Evolutionary conservation across 495 filamentous ascomycete genomes (phyloP), one percentile per base, ranked within the genome.

Genomic region (Niebla homalea): DNA sequence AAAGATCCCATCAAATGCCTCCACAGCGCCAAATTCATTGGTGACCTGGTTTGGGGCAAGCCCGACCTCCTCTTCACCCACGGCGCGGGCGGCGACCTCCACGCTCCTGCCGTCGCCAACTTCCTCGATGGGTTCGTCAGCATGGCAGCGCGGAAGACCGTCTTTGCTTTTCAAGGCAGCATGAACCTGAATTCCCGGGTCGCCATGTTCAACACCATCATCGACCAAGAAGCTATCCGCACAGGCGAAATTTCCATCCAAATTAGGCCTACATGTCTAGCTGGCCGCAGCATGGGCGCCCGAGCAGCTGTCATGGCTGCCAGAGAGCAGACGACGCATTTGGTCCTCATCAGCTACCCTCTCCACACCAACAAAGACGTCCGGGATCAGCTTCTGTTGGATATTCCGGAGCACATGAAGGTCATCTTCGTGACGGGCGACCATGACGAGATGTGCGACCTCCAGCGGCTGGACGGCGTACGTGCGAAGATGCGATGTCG

Each of bases 261-360:
- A 2, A 12, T 32, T 8, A 11, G 29, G 7, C 29, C 29, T 2
- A 11, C 29, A 11, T 54, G 54, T 12, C 49, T 69, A 2, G 66
- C 66, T 21, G 66, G 67, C 11, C 50, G 66, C 0, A 65, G 62
- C 36, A 68, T 70, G 64, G 67, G 67, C 39, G 62, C 66, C 16
- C 59, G 67, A 38, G 66, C 67, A n/a, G 66, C 67, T 11, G 52
- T 59, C 10, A 58, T 68, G 32, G 59, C 67, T 22, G 62, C 62
- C 20, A 51, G 45, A 4, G 46, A 63, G 11, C 18, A 32, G 20
- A 49, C 50, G 50, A 49, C 10, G 49, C 56, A 40, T 51, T 40
- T 69, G 11, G 56, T 69, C 14, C 60, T 68, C 3, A 63, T 67
- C 3, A 67, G 61, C 48, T 70, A 64, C 46, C 67, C 67, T 8